These are phyloP conservation scores for Malassezia yamatoensis DNA, from an alignment of 1,284 basidiomycete genomes.

Conservation along the genomic window DNA sequence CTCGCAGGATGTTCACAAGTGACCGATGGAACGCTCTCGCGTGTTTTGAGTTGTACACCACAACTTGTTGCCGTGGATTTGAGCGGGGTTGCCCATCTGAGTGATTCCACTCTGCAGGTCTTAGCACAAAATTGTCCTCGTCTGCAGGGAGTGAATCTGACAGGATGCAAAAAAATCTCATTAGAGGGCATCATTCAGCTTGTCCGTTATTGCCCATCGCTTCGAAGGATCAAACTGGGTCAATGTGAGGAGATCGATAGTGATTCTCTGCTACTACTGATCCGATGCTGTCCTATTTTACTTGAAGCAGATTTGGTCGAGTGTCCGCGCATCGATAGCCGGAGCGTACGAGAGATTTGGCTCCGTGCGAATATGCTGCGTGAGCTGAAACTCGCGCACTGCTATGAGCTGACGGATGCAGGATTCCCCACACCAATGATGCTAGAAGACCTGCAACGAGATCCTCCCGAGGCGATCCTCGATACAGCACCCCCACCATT, in stretches of 20 bases:
- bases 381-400: slow-evolving; percentile 77
- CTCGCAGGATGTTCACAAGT: slow-evolving; percentile 71
- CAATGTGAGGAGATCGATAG: slow-evolving; percentile 33
- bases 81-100: slow-evolving; percentile 51
- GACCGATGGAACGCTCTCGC: slow-evolving; percentile 59
- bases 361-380: slow-evolving; percentile 68
- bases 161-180: slow-evolving; percentile 70
- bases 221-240: slow-evolving; percentile 55
- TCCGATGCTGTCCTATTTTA: slow-evolving; percentile 63
- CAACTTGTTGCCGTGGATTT: slow-evolving; percentile 82
- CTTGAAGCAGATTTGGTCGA: slow-evolving; percentile 87
- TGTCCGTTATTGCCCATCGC: slow-evolving; percentile 63
- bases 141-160: slow-evolving; percentile 85
- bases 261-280: slow-evolving; percentile 29
- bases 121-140: slow-evolving; percentile 56
- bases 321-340: slow-evolving; percentile 68
- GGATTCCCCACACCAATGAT: slow-evolving; percentile 62
- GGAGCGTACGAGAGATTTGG: slow-evolving; percentile 74
- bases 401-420: slow-evolving; percentile 66
- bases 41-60: slow-evolving; percentile 62
- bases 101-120: slow-evolving; percentile 29
- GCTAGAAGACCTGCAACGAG: not conserved
- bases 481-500: slow-evolving; percentile 60
- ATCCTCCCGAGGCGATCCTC: slow-evolving; percentile 6
- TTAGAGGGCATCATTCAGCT: slow-evolving; percentile 69